Evolutionary conservation across 208 protist species (phyloP).

Genomic region (Kentomonas sorsogonicus): DNA sequence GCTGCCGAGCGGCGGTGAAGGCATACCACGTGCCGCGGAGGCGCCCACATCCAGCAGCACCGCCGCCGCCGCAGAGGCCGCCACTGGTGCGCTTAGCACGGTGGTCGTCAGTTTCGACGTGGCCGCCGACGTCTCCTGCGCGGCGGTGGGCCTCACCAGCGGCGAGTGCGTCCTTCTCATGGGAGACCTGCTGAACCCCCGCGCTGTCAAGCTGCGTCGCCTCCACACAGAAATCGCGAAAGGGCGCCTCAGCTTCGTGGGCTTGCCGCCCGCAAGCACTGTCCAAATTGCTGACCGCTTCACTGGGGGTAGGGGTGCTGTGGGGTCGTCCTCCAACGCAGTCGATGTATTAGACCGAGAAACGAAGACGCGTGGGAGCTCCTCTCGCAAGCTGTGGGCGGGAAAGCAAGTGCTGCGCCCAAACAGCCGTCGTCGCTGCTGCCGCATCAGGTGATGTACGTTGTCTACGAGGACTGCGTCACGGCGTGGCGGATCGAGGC

Average conservation of each 20-base stretch:
- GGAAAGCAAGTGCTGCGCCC: conserved; percentile 9
- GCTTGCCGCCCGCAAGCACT: conserved; percentile 15
- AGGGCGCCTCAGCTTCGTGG: conserved; percentile 39
- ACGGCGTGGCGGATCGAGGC: conserved; percentile 43
- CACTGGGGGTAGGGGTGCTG: not conserved
- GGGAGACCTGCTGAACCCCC: conserved; percentile 44
- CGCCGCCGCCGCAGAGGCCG: conserved; percentile 9
- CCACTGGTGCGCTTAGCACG: conserved; percentile 24
- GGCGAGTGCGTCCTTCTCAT: conserved; percentile 70
- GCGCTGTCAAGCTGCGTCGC: conserved; percentile 19
- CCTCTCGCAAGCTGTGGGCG: no score
- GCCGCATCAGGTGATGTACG: conserved; percentile 37
- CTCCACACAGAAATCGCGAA: conserved; percentile 29
- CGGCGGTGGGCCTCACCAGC: conserved; percentile 81
- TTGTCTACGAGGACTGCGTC: conserved; percentile 43
- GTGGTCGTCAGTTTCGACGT: conserved; percentile 81
- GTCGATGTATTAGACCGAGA: no score
- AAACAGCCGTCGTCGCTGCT: not conserved
- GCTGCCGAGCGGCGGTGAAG: no score
- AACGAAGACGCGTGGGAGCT: no score
- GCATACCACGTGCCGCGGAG: no score
- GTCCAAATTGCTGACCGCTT: not conserved
- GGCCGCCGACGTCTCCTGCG: conserved; percentile 68
- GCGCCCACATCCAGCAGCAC: no score
- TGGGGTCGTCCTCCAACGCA: no score